These are phyloP conservation scores for Ceratocystis lukuohia DNA, from an alignment of 2,329 filamentous ascomycete genomes.

Conservation along the genomic window DNA sequence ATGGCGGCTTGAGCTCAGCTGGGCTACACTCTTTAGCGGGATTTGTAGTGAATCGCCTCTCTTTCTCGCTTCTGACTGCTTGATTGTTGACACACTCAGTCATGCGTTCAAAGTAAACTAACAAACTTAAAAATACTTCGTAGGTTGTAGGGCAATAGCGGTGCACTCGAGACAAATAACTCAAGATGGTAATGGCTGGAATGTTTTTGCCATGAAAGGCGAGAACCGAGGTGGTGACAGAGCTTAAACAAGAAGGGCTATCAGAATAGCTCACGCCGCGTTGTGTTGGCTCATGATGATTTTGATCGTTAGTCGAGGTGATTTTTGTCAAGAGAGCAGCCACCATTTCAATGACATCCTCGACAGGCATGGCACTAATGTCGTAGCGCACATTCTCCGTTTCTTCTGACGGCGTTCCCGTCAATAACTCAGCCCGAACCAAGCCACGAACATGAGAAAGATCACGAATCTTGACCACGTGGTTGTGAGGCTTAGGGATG, in stretches of 20 bases:
- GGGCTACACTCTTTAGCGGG: not conserved
- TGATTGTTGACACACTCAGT: conserved; percentile 84
- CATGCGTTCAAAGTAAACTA: conserved; percentile 99
- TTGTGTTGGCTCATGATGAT: conserved; percentile 79
- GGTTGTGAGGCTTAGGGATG: conserved; percentile 23
- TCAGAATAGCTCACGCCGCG: conserved; percentile 43
- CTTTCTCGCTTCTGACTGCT: conserved; percentile 52
- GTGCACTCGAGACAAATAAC: conserved; percentile 90
- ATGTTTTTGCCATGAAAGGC: conserved; percentile 98
- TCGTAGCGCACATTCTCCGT: conserved; percentile 57
- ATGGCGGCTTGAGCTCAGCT: not conserved
- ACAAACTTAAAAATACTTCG: conserved; percentile 85
- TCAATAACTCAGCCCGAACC: conserved; percentile 61
- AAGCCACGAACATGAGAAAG: conserved; percentile 84
- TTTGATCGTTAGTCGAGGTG: conserved; percentile 80
- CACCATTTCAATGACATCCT: conserved; percentile 98
- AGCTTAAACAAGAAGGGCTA: not conserved
- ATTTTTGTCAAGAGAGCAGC: conserved; percentile 93
- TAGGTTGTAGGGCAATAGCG: conserved; percentile 98
- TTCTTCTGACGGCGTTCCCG: conserved; percentile 24
- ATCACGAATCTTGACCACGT: conserved; percentile 69
- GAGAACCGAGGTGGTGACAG: conserved; percentile 52
- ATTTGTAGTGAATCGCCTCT: conserved; percentile 19
- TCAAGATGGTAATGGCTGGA: conserved; percentile 89
- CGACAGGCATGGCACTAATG: conserved; percentile 93